phyloP scores from a whole-genome alignment of 768 basidiomycete species.

The Boletus sensibilis region DNA sequence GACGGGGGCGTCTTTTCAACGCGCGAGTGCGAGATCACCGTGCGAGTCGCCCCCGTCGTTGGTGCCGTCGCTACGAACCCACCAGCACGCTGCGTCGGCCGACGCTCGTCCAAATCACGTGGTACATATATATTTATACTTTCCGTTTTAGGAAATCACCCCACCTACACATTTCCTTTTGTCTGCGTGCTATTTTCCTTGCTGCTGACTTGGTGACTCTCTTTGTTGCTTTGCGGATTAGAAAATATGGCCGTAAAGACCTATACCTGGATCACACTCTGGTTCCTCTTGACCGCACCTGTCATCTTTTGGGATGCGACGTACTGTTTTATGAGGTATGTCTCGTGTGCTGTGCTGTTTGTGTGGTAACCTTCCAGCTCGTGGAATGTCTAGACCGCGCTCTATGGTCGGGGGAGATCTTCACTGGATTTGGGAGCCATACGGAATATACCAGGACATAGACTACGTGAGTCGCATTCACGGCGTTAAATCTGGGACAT shows the following conservation, averaged over 20 bases:
- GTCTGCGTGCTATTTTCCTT: too few species aligned
- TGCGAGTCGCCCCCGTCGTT: neutral
- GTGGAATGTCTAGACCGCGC: slow-evolving; percentile 55
- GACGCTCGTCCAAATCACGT: neutral
- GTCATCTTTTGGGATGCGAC: slow-evolving; percentile 76
- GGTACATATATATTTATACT: neutral
- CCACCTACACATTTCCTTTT: too few species aligned
- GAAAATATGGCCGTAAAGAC: slow-evolving; percentile 49
- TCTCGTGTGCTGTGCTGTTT: neutral
- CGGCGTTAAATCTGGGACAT: slow-evolving; percentile 10
- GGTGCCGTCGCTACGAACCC: too few species aligned
- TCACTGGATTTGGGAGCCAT: slow-evolving; percentile 91
- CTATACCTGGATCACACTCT: slow-evolving; percentile 57
- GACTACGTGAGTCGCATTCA: slow-evolving; percentile 35
- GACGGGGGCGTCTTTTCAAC: neutral
- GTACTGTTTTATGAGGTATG: slow-evolving; percentile 78
- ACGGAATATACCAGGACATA: slow-evolving; percentile 73
- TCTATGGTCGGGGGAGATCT: slow-evolving; percentile 87
- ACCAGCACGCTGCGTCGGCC: neutral
- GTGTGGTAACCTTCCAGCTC: neutral
- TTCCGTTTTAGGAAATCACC: neutral
- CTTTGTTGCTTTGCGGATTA: neutral
- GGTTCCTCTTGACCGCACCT: slow-evolving; percentile 55
- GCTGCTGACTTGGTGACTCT: neutral
- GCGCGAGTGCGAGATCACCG: neutral